A percentile compares a stretch with the other conserved stretches of the same genome.
phyloP scores from a whole-genome alignment of 371 early-diverging fungal genomes.

The Blakeslea trispora region DNA sequence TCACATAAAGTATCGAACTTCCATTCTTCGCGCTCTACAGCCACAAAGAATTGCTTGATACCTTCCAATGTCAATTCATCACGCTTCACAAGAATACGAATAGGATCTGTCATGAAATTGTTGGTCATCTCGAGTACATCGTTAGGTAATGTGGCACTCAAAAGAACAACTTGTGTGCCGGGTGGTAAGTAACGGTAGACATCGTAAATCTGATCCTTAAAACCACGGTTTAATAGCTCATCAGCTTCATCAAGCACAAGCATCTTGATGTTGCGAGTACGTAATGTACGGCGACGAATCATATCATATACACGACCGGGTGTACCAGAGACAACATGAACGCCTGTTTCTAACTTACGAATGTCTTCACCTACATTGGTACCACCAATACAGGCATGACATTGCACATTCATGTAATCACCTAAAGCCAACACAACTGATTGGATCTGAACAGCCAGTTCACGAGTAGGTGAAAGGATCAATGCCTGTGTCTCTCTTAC shows the following conservation, averaged over 20 bases:
- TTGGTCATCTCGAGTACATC: constrained; percentile 97
- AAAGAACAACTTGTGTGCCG: constrained; percentile 96
- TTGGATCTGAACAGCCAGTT: constrained; percentile 98
- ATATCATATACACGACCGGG: constrained; percentile 99
- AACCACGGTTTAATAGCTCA: constrained; percentile 97
- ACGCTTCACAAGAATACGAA: constrained; percentile 99
- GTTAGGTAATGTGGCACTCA: constrained; percentile 97
- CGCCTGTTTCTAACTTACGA: constrained; percentile 82
- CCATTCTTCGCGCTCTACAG: constrained; percentile 96
- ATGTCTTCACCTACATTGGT: constrained; percentile 92
- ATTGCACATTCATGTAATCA: constrained; percentile 92
- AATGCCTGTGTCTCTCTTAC: constrained; percentile 93
- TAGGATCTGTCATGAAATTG: constrained; percentile 98
- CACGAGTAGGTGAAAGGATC: constrained; percentile 98
- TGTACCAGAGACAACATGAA: constrained; percentile 98
- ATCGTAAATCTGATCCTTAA: constrained; percentile 99
- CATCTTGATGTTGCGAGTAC: constrained; percentile 92
- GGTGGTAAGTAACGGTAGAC: constrained; percentile 95
- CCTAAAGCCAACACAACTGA: constrained; percentile 90
- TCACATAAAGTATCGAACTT: constrained; percentile 97
- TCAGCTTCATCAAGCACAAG: constrained; percentile 99
- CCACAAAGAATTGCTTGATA: constrained; percentile 99
- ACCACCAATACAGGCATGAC: constrained; percentile 98
- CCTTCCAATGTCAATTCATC: constrained; percentile 99
- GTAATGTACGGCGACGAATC: constrained; percentile 90